Evolutionary conservation across 148 eudicot genomes (phyloP).

Genomic region (Simmondsia chinensis): DNA sequence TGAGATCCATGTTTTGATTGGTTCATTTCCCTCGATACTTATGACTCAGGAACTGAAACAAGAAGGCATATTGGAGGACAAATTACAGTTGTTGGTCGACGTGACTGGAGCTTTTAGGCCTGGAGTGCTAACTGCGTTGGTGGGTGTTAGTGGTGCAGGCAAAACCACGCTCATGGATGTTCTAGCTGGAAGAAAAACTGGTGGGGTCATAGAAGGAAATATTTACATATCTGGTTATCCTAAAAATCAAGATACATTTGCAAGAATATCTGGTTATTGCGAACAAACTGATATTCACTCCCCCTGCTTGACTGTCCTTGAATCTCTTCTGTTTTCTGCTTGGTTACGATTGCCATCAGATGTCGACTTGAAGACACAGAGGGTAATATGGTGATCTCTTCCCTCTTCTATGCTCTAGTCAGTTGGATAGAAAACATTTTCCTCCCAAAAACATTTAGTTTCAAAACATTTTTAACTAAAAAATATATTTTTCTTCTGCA

Average conservation of each 20-base stretch:
- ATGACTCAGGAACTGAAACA: conserved; percentile 84
- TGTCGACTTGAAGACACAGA: conserved; percentile 71
- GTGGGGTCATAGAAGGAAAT: conserved; percentile 81
- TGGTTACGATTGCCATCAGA: conserved; percentile 79
- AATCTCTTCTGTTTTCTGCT: conserved; percentile 93
- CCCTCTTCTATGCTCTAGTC: background rate
- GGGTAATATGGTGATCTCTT: conserved; percentile 25
- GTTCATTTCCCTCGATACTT: background rate
- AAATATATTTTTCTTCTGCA: too few species aligned
- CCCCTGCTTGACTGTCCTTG: conserved; percentile 90
- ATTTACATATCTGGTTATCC: conserved; percentile 86
- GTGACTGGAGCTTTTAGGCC: conserved; percentile 97
- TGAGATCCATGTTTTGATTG: too few species aligned
- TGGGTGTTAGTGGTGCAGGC: conserved; percentile 99
- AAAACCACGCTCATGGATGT: conserved; percentile 99
- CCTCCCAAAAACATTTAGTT: too few species aligned
- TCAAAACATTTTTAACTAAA: too few species aligned
- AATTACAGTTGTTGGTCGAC: conserved; percentile 62
- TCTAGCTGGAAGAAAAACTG: conserved; percentile 94
- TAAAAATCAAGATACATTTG: conserved; percentile 94
- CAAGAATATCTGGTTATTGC: conserved; percentile 97
- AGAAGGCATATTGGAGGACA: conserved; percentile 73
- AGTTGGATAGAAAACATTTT: too few species aligned
- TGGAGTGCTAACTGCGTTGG: conserved; percentile 92
- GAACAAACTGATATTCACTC: conserved; percentile 98